These are phyloP conservation scores for Trichoderma sp. DNA, from an alignment of 2,329 filamentous ascomycete species.

Conservation along the genomic window DNA sequence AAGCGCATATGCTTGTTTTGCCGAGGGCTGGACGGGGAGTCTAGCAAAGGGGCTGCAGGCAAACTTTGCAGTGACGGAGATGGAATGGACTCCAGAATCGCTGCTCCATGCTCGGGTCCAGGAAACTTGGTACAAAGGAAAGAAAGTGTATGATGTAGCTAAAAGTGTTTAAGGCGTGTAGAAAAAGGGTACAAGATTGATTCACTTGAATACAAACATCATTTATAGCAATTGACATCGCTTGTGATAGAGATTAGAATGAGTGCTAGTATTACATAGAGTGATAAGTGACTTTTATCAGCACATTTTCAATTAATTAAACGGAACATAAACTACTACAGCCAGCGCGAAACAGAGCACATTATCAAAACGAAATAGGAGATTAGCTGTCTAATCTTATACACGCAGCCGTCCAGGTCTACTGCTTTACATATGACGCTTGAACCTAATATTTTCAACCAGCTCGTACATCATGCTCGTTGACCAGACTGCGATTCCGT, in stretches of 20 bases:
- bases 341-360: not conserved
- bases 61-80: not conserved
- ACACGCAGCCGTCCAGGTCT: not conserved
- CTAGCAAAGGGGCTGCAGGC: slow-evolving; percentile 4
- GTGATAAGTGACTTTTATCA: not conserved
- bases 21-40: slow-evolving; percentile 12
- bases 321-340: not conserved
- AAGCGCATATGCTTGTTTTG: slow-evolving; percentile 17
- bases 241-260: not conserved
- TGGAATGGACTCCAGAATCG: slow-evolving; percentile 15
- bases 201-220: not conserved
- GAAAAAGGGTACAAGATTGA: not conserved
- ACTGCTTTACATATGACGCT: too few relatives aligned
- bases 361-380: not conserved
- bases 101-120: slow-evolving; percentile 4
- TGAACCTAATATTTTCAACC: too few relatives aligned
- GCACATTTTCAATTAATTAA: not conserved
- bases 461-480: not conserved
- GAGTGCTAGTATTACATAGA: not conserved
- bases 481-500: not conserved
- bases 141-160: slow-evolving; percentile 12
- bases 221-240: not conserved
- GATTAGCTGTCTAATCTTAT: not conserved
- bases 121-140: slow-evolving; percentile 10
- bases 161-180: not conserved